phyloP scores from a whole-genome alignment of 305 asterid genomes.

The Withania somnifera region DNA sequence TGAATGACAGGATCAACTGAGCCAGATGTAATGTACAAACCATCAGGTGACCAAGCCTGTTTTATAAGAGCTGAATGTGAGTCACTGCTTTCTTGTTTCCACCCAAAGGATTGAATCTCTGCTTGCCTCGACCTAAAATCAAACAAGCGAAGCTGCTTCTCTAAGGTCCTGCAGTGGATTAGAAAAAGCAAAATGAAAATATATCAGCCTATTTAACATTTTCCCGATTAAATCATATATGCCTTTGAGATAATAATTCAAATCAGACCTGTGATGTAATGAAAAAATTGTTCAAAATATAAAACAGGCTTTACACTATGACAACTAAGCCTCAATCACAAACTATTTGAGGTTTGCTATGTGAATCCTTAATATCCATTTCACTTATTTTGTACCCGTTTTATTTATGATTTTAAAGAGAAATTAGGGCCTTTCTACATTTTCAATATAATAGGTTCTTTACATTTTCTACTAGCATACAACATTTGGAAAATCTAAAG shows the following conservation, averaged over 20 bases:
- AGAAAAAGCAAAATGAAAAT: background rate
- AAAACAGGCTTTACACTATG: background rate
- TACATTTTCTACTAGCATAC: background rate
- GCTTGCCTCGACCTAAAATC: slow-evolving; percentile 56
- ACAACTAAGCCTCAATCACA: background rate
- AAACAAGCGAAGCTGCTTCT: slow-evolving; percentile 62
- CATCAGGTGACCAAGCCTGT: slow-evolving; percentile 97
- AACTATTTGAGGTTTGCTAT: background rate
- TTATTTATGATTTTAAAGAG: background rate
- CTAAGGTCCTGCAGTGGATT: slow-evolving; percentile 52
- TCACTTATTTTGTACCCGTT: background rate
- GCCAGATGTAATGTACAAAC: slow-evolving; percentile 71
- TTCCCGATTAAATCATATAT: background rate
- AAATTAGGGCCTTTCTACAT: background rate
- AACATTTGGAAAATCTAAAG: background rate
- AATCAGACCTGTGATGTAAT: background rate
- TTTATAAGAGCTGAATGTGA: slow-evolving; percentile 83
- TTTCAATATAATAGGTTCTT: background rate
- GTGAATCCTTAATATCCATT: background rate
- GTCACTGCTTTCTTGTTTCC: slow-evolving; percentile 87
- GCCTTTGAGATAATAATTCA: background rate
- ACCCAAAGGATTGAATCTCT: slow-evolving; percentile 67
- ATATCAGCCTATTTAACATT: background rate
- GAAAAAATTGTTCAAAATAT: background rate
- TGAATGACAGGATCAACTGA: slow-evolving; percentile 83